phyloP scores from a whole-genome alignment of 2,329 filamentous ascomycete genomes.

The Arthrobotrys musiformis region DNA sequence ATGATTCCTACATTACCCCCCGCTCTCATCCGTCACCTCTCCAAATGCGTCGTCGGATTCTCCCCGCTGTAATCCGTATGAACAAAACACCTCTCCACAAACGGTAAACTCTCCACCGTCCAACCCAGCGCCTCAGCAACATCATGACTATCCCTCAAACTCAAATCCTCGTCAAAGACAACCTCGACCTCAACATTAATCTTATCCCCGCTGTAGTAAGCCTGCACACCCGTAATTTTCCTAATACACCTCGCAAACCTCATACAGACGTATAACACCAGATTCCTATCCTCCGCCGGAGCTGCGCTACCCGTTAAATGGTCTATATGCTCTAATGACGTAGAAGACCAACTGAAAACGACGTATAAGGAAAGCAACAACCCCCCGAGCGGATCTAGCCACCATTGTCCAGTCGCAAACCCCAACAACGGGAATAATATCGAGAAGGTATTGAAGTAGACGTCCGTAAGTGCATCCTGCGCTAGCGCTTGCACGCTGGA shows the following conservation, averaged over 20 bases:
- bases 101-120: conserved; percentile 83
- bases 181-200: conserved; percentile 86
- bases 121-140: conserved; percentile 81
- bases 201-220: conserved; percentile 87
- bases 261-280: conserved; percentile 90
- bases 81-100: conserved; percentile 75
- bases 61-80: conserved; percentile 58
- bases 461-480: conserved; percentile 69
- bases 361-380: conserved; percentile 81
- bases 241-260: conserved; percentile 88
- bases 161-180: conserved; percentile 79
- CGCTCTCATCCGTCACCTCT: conserved; percentile 12
- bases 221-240: conserved; percentile 82
- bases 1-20: too few relatives aligned
- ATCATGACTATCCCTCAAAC: conserved; percentile 82
- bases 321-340: conserved; percentile 79
- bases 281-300: conserved; percentile 81
- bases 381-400: conserved; percentile 82
- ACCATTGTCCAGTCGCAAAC: conserved; percentile 73
- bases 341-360: conserved; percentile 80
- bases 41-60: conserved; percentile 58
- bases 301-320: conserved; percentile 83
- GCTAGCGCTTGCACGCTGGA: conserved; percentile 84
- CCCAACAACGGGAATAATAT: conserved; percentile 76
- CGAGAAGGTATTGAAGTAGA: conserved; percentile 83